A percentile compares a stretch with the other conserved stretches of the same genome.
Conservation (phyloP, 2,329 filamentous ascomycete genomes). For the Venturia asperata region DNA sequence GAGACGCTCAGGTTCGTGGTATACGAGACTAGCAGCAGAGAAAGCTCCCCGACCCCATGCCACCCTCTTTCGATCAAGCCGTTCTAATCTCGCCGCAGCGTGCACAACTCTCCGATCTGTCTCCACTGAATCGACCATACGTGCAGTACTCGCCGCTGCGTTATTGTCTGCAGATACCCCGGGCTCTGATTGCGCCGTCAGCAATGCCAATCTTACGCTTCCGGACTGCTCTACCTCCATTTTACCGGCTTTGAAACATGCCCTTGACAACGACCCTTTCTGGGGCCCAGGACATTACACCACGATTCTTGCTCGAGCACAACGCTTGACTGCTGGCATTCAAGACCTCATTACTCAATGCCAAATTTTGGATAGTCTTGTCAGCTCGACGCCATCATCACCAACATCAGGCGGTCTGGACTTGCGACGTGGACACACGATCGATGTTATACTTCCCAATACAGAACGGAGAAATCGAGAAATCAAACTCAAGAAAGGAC, state of each 20-base stretch:
- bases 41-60: background rate
- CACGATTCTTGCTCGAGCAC: slow-evolving; percentile 39
- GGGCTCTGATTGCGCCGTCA: background rate
- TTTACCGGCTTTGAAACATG: slow-evolving; percentile 37
- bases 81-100: slow-evolving; percentile 24
- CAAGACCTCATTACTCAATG: slow-evolving; percentile 42
- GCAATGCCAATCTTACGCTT: slow-evolving; percentile 24
- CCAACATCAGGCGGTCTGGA: background rate
- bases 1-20: no score
- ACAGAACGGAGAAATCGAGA: slow-evolving; percentile 19
- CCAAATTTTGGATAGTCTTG: slow-evolving; percentile 36
- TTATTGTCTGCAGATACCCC: slow-evolving; percentile 34
- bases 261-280: slow-evolving; percentile 37
- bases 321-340: slow-evolving; percentile 37
- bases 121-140: slow-evolving; percentile 42
- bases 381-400: slow-evolving; percentile 26
- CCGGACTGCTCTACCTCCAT: slow-evolving; percentile 20
- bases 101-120: slow-evolving; percentile 40
- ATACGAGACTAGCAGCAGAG: background rate
- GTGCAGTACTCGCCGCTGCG: slow-evolving; percentile 42
- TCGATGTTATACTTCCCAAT: background rate
- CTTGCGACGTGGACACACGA: slow-evolving; percentile 11
- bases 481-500: slow-evolving; percentile 34
- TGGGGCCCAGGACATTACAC: slow-evolving; percentile 40
- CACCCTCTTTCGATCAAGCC: background rate